Evolutionary conservation across 176 grass and related monocot species (phyloP), one percentile per base, ranked within the genome.

Genomic region (Aegilops umbellulata): DNA sequence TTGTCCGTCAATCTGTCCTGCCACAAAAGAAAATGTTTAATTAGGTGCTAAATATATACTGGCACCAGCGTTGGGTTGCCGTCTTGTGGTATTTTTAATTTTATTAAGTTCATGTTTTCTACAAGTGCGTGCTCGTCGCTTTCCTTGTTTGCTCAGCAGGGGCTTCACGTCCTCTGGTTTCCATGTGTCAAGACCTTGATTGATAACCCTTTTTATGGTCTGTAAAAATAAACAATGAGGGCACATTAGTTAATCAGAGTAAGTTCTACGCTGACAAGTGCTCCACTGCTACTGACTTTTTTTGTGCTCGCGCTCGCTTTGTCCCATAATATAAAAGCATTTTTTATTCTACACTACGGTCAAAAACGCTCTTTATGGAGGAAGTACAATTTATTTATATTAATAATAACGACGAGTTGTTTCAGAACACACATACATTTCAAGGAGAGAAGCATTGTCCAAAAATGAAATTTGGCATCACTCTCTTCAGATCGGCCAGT

Each of bases 31-130:
- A 17, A 9, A n/a, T 61, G 58, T 36, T 69, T 60, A 69, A 34
- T 62, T 1, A 64, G 71, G 62, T 39, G 78, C 70, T 71, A 53
- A 51, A 42, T 34, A 41, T 65, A 76, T 53, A 20, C 73, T 76
- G 38, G 66, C 74, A 22, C 16, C 60, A 82, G 76, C 62, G 78
- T 90, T 77, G 80, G 41, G 30, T 65, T 74, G 89, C 80, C 89
- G 84, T 79, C 84, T 62, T 36, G 57, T 35, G 60, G 57, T 80
- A 76, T 47, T 76, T 83, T 77, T 74, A 53, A 36, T 26, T 29
- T 51, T 10, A 75, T 51, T 10, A 75, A 19, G 26, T 25, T 38
- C 49, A 53, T 83, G 36, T 79, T 71, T 78, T 65, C 64, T n/a
- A 24, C 15, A 29, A 81, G 31, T 24, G 65, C 12, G 30, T 24